Base-by-base conservation (phyloP, 768 basidiomycete species). In the Lentinula boryana region DNA sequence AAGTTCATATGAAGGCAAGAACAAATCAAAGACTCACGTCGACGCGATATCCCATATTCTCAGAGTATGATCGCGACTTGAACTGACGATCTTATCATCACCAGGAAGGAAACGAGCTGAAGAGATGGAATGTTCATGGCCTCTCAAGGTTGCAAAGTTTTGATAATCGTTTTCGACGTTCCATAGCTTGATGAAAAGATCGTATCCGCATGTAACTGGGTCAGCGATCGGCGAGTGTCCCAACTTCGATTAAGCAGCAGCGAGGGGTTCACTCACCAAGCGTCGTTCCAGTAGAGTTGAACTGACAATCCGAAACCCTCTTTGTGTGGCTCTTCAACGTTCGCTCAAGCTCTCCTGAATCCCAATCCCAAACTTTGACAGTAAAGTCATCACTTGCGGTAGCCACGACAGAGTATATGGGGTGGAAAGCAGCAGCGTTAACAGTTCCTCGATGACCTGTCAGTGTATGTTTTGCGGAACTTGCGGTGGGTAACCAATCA, bases 291-390 rank as follows among this genome's bases (percentile, higher is more conserved):
- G 84, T 87, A 50, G 79, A 76, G 67, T 89, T 85, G 64, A 83
- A 90, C 65, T 89, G 85, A 52, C 85, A 80, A 71, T 89, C 89
- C 58, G 80, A 79, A 6, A 89, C 84, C 16, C 80, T 79, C 65
- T 84, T 85, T 36, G 88, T 89, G 72, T 90, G 89, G 1, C 86
- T 87, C 68, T 88, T 88, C 33, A 90, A 70, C 16, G 88, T 89
- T 67, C 86, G 68, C 70, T 90, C 89, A 64, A 88, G 81, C 59
- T 88, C 88, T 21, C 88, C 89, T 23, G 84, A 81, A 68, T 90
- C 88, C 88, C 88, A 90, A 63, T 90, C 88, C 87, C 88, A 90
- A 5, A 90, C 79, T 74, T 88, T 88, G 61, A 90, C 75, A 1
- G 80, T 88, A 51, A 84, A 74, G 63, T 90, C 88, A 64, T 86